These are phyloP conservation scores for Nicotiana otophora DNA, from an alignment of 257 asterid genomes.

Conservation along the genomic window DNA sequence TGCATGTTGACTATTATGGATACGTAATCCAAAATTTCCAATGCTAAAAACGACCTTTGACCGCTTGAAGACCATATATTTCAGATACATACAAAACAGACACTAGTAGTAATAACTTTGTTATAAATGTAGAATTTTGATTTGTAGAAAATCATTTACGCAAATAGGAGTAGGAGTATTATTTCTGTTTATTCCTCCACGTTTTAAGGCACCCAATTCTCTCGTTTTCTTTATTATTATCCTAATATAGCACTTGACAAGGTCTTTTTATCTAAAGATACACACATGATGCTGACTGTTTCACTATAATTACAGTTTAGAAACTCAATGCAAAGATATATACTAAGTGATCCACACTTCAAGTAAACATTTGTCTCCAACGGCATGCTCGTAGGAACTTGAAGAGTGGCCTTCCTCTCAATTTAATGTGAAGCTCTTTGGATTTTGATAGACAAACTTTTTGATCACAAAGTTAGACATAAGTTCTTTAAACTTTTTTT, in stretches of 20 bases:
- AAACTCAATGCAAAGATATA: not conserved
- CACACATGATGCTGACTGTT: constrained; percentile 31
- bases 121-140: not conserved
- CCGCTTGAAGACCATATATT: not conserved
- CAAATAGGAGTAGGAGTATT: not conserved
- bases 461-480: too few relatives aligned
- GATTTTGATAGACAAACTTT: too few relatives aligned
- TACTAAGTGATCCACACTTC: not conserved
- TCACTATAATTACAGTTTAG: constrained; percentile 9
- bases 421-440: too few relatives aligned
- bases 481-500: too few relatives aligned
- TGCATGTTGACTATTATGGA: not conserved
- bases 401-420: not conserved
- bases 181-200: not conserved
- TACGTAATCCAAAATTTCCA: not conserved
- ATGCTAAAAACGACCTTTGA: not conserved
- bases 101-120: not conserved
- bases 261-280: constrained; percentile 2
- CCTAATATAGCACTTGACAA: not conserved
- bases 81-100: not conserved
- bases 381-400: not conserved
- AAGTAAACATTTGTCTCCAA: not conserved
- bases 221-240: not conserved
- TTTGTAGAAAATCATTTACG: not conserved
- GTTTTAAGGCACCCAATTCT: constrained; percentile 1